These are phyloP conservation scores for Kregervanrija pseudodelftensis DNA, from an alignment of 805 yeast species.

Conservation along the genomic window DNA sequence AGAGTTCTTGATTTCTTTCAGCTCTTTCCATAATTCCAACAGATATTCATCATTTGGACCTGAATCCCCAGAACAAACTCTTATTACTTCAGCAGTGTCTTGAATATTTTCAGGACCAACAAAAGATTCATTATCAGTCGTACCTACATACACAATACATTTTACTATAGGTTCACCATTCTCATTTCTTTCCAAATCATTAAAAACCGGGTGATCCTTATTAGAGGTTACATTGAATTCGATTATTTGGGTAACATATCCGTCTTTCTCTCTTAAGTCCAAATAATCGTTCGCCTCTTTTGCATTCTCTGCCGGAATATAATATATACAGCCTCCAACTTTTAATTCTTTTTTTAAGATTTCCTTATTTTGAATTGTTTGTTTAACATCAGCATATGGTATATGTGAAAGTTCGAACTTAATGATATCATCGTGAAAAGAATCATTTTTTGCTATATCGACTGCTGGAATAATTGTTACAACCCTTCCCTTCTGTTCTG, in stretches of 20 bases:
- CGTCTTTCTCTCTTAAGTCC: constrained; percentile 83
- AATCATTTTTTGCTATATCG: constrained; percentile 36
- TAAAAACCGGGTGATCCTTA: constrained; percentile 18
- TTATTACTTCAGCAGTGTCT: constrained; percentile 56
- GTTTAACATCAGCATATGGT: constrained; percentile 11
- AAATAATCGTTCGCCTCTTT: constrained; percentile 57
- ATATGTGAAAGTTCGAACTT: constrained; percentile 19
- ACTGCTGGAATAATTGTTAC: constrained; percentile 67
- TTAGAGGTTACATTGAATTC: constrained; percentile 43
- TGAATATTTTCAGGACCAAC: constrained; percentile 69
- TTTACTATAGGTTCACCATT: constrained; percentile 36
- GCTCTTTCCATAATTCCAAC: constrained; percentile 42
- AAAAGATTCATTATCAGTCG: constrained; percentile 72
- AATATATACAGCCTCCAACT: constrained; percentile 81
- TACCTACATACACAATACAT: constrained; percentile 76
- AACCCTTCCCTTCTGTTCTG: constrained; percentile 81
- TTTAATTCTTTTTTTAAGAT: constrained; percentile 37
- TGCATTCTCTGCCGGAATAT: constrained; percentile 60
- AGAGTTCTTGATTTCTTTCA: constrained; percentile 32
- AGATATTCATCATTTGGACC: constrained; percentile 77
- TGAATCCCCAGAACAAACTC: constrained; percentile 62
- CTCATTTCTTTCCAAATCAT: constrained; percentile 23
- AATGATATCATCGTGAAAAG: constrained; percentile 36
- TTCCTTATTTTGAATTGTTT: constrained; percentile 9
- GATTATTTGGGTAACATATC: constrained; percentile 65